Evolutionary conservation across 257 asterid species (phyloP).

Genomic region (Voacanga thouarsii): DNA sequence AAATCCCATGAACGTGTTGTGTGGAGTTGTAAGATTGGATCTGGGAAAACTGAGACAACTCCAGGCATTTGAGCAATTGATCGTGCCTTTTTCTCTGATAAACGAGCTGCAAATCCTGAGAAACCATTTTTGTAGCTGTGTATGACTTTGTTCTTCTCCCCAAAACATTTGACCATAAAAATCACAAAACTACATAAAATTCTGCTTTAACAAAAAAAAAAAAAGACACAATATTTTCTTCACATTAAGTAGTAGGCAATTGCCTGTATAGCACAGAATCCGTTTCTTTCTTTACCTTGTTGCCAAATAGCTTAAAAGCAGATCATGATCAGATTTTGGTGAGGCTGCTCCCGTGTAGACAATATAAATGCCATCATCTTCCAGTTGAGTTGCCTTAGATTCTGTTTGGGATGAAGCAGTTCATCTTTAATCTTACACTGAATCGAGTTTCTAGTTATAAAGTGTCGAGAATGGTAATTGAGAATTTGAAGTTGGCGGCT

Average conservation of each 20-base stretch:
- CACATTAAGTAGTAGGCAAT: too few species aligned
- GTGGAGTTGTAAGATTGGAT: conserved; percentile 64
- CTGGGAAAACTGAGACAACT: conserved; percentile 84
- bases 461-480: too few species aligned
- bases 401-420: conserved; percentile 8
- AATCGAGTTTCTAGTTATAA: too few species aligned
- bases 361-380: conserved; percentile 47
- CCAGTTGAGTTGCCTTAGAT: conserved; percentile 23
- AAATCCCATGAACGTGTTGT: conserved; percentile 90
- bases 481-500: too few species aligned
- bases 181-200: too few species aligned
- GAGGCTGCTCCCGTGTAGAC: conserved; percentile 68
- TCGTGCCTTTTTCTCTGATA: conserved; percentile 56
- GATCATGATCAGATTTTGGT: conserved; percentile 31
- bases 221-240: too few species aligned
- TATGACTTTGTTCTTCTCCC: conserved; percentile 50
- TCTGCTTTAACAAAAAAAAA: too few species aligned
- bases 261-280: too few species aligned
- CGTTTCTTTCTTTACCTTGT: conserved; percentile 32
- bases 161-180: conserved; percentile 7
- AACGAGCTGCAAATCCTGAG: conserved; percentile 67
- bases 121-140: conserved; percentile 59
- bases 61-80: conserved; percentile 53
- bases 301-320: conserved; percentile 38
- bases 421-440: too few species aligned